Evolutionary conservation across 352 stramenopile species (phyloP).

Genomic region (Phytophthora idaei): DNA sequence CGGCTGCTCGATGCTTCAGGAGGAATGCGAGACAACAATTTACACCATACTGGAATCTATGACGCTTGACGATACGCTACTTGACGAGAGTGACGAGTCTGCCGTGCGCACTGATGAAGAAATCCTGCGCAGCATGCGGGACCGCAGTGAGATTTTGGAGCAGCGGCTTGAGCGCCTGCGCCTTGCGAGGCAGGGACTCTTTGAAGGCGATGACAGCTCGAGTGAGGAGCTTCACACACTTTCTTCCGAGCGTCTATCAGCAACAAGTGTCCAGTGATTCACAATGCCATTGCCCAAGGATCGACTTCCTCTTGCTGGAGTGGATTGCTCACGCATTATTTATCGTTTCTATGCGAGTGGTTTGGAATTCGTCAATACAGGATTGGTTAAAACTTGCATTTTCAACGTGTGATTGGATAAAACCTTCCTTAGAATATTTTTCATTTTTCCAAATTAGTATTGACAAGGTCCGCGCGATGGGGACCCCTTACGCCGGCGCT

Average conservation of each 20-base stretch:
- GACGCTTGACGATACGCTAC: conserved; percentile 27
- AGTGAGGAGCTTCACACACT: conserved; percentile 7
- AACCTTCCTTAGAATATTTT: neutral
- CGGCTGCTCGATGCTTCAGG: conserved; percentile 15
- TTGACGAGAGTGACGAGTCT: conserved; percentile 27
- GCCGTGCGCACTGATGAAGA: conserved; percentile 40
- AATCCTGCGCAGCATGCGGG: conserved; percentile 58
- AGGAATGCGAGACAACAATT: neutral
- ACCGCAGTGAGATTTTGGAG: conserved; percentile 53
- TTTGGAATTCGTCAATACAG: conserved; percentile 2
- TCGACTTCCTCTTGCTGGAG: conserved; percentile 17
- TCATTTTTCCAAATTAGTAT: neutral
- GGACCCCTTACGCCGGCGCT: conserved; percentile 3
- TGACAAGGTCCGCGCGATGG: conserved; percentile 31
- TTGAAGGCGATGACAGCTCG: neutral
- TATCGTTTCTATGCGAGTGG: conserved; percentile 13
- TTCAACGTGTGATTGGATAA: neutral
- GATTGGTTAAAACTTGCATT: conserved; percentile 8
- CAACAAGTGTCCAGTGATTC: conserved; percentile 5
- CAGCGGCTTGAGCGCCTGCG: conserved; percentile 55
- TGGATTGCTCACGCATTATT: conserved; percentile 29
- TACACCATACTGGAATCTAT: conserved; percentile 11
- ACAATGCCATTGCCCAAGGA: neutral
- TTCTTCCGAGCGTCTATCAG: neutral
- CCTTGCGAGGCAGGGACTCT: conserved; percentile 34